These are phyloP conservation scores for Globisporangium viniferum DNA, from an alignment of 352 stramenopile species.

Conservation along the genomic window DNA sequence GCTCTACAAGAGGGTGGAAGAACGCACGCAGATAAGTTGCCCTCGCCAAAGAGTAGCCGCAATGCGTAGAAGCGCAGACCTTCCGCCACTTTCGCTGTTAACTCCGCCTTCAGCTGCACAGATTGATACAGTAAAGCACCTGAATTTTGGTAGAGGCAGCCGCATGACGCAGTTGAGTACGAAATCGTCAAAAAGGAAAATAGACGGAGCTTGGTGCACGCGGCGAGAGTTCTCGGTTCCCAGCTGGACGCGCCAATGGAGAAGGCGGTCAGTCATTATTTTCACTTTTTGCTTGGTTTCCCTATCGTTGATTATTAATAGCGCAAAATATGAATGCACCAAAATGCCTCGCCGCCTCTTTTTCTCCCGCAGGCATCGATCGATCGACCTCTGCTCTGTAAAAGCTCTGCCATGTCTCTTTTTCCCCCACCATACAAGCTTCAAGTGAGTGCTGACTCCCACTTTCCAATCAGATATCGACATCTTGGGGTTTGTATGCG, in stretches of 20 bases:
- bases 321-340: too few species aligned
- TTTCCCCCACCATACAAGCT: neutral
- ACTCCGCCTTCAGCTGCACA: neutral
- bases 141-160: neutral
- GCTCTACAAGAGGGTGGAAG: neutral
- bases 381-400: neutral
- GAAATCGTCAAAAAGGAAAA: neutral
- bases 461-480: neutral
- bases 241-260: neutral
- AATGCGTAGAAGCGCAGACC: neutral
- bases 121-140: neutral
- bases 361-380: neutral
- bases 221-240: conserved; percentile 5
- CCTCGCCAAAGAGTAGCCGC: neutral
- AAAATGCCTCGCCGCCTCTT: neutral
- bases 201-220: conserved; percentile 2
- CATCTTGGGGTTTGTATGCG: neutral
- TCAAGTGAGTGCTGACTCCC: neutral
- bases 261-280: neutral
- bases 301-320: too few species aligned
- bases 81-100: neutral
- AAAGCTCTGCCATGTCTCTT: neutral
- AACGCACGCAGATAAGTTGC: neutral
- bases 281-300: neutral
- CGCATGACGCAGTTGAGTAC: neutral